Evolutionary conservation across 805 yeast species (phyloP), one percentile per base, ranked within the genome.

Genomic region (Maudiozyma barnettii): DNA sequence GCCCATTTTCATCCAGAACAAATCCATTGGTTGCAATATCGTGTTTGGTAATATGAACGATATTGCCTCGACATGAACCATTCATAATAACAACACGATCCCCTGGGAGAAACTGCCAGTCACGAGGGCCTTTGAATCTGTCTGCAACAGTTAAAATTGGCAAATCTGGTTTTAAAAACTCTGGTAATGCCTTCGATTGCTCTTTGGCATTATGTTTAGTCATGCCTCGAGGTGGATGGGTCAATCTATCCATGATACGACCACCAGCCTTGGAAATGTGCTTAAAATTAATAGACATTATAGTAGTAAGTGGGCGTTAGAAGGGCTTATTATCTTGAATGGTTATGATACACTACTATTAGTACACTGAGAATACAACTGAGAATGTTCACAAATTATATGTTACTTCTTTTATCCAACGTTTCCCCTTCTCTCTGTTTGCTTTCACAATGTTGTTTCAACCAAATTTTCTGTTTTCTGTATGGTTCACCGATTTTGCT

Each of bases 61-160:
- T 73, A 23, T 77, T 79, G n/a, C 96, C 95, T 58, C 78, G 78
- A 58, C 77, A 75, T 42, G 74, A 72, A 18, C 97, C 97, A 45
- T 73, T 74, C 23, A 78, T 70, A 22, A 88, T 72, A 60, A 87
- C 76, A 2, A 85, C 95, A 51, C 82, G 71, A 66, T 87, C 96
- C 19, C 95, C 95, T 20, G 78, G 79, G 41, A 81, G 70, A 53
- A 78, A 79, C 42, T 78, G 81, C 71, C 84, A 75, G 41, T 82
- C 74, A 50, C 71, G 69, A 40, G 67, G 72, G 14, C 70, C 68
- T 54, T 73, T 74, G 22, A 59, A 66, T 20, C 49, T 44, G n/a
- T 65, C 63, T 19, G 60, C 60, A 20, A 56, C 57, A 19, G 57
- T 60, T 2, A 69, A 67, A 9, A 60, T 51, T n/a, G 61, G 61